phyloP scores from a whole-genome alignment of 768 basidiomycete species.

The Mycena pura region DNA sequence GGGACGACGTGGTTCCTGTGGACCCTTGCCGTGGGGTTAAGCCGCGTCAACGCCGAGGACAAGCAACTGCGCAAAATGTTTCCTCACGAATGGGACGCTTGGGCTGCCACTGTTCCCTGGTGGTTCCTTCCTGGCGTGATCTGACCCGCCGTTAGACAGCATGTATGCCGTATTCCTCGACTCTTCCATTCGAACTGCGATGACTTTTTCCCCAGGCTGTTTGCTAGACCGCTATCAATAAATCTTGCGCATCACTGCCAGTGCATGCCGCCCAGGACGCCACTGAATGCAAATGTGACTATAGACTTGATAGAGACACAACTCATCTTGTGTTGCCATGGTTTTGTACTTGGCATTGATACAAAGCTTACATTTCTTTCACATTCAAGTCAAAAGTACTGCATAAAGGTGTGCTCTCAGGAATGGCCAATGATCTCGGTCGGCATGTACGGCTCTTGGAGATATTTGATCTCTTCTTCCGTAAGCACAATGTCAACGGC shows the following conservation, averaged over 20 bases:
- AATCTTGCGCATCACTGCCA: too few species aligned
- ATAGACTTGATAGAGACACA: too few species aligned
- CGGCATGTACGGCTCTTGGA: slow-evolving; percentile 61
- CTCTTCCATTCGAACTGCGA: neutral
- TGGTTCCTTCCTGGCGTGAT: slow-evolving; percentile 56
- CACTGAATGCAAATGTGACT: too few species aligned
- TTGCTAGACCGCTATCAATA: too few species aligned
- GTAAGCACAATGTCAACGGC: slow-evolving; percentile 57
- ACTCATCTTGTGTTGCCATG: too few species aligned
- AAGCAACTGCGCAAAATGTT: slow-evolving; percentile 51
- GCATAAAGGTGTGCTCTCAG: too few species aligned
- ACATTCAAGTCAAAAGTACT: too few species aligned
- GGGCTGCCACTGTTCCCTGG: slow-evolving; percentile 47
- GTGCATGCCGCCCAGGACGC: too few species aligned
- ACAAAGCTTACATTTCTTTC: too few species aligned
- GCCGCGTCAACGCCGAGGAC: slow-evolving; percentile 56
- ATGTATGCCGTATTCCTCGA: neutral
- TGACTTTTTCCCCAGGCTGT: neutral
- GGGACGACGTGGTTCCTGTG: slow-evolving; percentile 50
- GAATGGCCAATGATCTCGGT: slow-evolving; percentile 52
- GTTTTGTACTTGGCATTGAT: too few species aligned
- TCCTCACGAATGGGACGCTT: slow-evolving; percentile 51
- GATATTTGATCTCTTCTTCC: slow-evolving; percentile 60
- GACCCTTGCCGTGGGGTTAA: slow-evolving; percentile 50
- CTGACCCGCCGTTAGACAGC: slow-evolving; percentile 15